phyloP scores from a whole-genome alignment of 805 yeast genomes.

The Yarrowia sp. region DNA sequence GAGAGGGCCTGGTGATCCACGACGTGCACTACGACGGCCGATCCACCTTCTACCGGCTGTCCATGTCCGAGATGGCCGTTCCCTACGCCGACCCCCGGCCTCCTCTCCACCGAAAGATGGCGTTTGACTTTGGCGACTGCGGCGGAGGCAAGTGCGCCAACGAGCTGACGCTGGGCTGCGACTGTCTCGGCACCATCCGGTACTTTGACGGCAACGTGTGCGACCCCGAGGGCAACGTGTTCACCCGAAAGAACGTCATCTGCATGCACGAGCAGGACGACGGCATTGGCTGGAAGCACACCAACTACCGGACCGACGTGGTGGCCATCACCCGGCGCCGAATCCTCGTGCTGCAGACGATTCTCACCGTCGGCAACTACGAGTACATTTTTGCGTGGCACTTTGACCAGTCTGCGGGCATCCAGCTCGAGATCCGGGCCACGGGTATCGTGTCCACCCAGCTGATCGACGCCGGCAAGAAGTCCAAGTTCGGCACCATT shows the following conservation, averaged over 20 bases:
- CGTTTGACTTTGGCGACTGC: conserved; percentile 84
- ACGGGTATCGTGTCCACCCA: conserved; percentile 86
- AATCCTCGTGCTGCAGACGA: conserved; percentile 79
- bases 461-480: conserved; percentile 74
- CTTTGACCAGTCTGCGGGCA: conserved; percentile 79
- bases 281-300: conserved; percentile 79
- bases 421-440: conserved; percentile 80
- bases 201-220: conserved; percentile 70
- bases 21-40: conserved; percentile 79
- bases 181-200: conserved; percentile 82
- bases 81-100: conserved; percentile 87
- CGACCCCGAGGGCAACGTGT: conserved; percentile 67
- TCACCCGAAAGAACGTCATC: conserved; percentile 68
- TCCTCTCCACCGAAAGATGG: conserved; percentile 85
- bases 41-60: conserved; percentile 72
- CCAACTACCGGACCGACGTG: conserved; percentile 73
- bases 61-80: conserved; percentile 84
- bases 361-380: conserved; percentile 85
- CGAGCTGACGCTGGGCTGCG: conserved; percentile 75
- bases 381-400: conserved; percentile 77
- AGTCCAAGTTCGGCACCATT: conserved; percentile 72
- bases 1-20: conserved; percentile 82
- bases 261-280: conserved; percentile 88
- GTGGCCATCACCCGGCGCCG: conserved; percentile 76
- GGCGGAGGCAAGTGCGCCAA: conserved; percentile 83